A percentile compares a stretch with the other conserved stretches of the same genome.
phyloP scores from a whole-genome alignment of 2,329 filamentous ascomycete species.

The Raffaelea ambrosiae region DNA sequence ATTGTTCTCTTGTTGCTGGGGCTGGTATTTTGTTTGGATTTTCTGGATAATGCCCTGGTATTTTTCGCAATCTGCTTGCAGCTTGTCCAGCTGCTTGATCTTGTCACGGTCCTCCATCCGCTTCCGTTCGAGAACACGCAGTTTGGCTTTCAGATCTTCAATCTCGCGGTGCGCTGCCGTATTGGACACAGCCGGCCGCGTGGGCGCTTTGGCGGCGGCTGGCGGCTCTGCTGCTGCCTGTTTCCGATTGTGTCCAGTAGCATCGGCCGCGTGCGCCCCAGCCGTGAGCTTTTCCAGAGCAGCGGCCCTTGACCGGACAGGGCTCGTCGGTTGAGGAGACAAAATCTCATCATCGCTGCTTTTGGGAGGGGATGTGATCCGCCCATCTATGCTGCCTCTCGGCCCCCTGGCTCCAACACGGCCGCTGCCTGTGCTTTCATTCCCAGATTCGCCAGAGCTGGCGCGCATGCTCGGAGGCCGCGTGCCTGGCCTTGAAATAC shows the following conservation, averaged over 20 bases:
- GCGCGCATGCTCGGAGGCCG: constrained; percentile 32
- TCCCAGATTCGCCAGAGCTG: constrained; percentile 38
- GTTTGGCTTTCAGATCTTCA: constrained; percentile 81
- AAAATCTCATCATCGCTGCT: constrained; percentile 44
- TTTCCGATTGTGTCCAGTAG: constrained; percentile 10
- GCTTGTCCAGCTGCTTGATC: constrained; percentile 66
- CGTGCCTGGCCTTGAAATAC: constrained; percentile 19
- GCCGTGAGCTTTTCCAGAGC: constrained; percentile 43
- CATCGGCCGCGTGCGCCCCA: constrained; percentile 14
- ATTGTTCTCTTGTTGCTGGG: constrained; percentile 69
- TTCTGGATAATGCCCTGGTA: constrained; percentile 84
- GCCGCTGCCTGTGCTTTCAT: constrained; percentile 19
- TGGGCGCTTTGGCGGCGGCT: constrained; percentile 17
- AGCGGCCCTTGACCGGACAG: constrained; percentile 39
- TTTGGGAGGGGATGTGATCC: constrained; percentile 27
- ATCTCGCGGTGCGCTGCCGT: constrained; percentile 56
- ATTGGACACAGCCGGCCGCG: constrained; percentile 18
- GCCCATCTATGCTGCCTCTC: constrained; percentile 20
- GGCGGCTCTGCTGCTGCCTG: background rate
- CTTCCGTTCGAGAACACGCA: constrained; percentile 82
- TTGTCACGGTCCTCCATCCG: constrained; percentile 77
- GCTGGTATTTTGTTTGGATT: constrained; percentile 79
- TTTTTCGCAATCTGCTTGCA: constrained; percentile 68
- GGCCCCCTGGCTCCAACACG: constrained; percentile 24
- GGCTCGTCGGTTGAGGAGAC: constrained; percentile 41